Evolutionary conservation across 2,329 filamentous ascomycete species (phyloP), one percentile per base, ranked within the genome.

Genomic region (Helicocarpus griseus): DNA sequence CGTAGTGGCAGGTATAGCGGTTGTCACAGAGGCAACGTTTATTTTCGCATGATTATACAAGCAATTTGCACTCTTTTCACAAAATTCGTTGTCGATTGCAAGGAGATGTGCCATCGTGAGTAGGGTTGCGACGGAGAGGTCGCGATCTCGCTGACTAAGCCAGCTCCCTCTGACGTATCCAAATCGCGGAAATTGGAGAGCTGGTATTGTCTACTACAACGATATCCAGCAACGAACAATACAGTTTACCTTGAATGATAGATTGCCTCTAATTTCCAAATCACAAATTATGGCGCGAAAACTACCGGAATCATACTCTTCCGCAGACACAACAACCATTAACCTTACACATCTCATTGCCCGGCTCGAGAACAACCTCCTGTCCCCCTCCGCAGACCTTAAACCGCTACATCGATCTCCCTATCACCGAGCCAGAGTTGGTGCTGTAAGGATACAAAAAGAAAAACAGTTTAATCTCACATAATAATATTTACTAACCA

Each of bases 341-440:
- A 71, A 67, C 46, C 61, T 73, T 14, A 62, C 68, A 28, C 69
- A 70, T 39, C 63, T 73, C n/a, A 62, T 74, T 38, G 61, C 65
- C 14, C 68, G 71, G 28, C 64, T 73, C 22, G 70, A 71, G 53
- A 61, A 69, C 52, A 71, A 74, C 48, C 61, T 74, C 35, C 66
- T 73, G 48, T 69, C 70, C 4, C 60, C 63, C 7, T 61, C 58
- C 11, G 58, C 68, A 35, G 68, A 71, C 39, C 58, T 70, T 19
- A 66, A 63, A 53, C 58, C 64, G 11, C 56, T 72, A 36, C 66
- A 62, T 31, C 64, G 61, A 53, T 68, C 71, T 28, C 66, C 71
- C 44, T 69, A 69, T 50, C 70, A 73, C 55, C 67, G 71, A 51
- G 64, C 66, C 54, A 66, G 72, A 59, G 65, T 72, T 29, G 60